Base-by-base conservation (phyloP, 345 rosid genomes). In the Cardamine resedifolia region DNA sequence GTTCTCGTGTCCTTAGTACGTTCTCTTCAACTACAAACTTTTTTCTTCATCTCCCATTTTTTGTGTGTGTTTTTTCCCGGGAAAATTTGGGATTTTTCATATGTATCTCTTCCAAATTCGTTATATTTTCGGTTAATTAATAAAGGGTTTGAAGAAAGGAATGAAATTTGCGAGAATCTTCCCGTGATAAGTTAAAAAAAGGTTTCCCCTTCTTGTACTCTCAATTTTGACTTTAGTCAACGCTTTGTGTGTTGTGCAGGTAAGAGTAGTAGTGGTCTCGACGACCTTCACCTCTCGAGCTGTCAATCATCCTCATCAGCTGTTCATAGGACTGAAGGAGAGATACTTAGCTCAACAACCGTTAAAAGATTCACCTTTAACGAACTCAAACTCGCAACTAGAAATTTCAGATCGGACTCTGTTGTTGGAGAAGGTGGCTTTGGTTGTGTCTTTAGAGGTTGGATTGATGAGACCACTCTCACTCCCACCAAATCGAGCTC, bases 341-440 rank as follows among this genome's bases (percentile, higher is more conserved):
- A 90, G 77, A 95, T 95, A 66, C 64, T 95, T 79, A 83, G 78
- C 72, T 75, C 83, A 0, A 74, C 96, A 10, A 95, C 81, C 70
- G 73, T 95, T 77, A 91, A 88, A 74, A 83, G 82, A 68, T 95
- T 95, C 69, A 73, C 49, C 78, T 91, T 85, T 34, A 77, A 49
- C 75, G 94, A 88, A 24, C 94, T 95, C 10, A 95, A 81, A 75
- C 81, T 79, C 45, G 92, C 99, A 1, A 95, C 99, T 5, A 84
- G 94, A 78, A 91, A 90, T 73, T 95, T 95, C 77, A 90, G 98
- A 56, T 90, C 96, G 1, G 99, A 95, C 74, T 85, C 96, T 81
- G 91, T 95, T 62, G 73, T 95, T 56, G 99, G 99, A 20, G 99
- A 95, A 82, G 99, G 99, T 23, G 99, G 99, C 14, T 95, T 95